Evolutionary conservation across 2,329 filamentous ascomycete genomes (phyloP).

Genomic region (Didymella arachidicola): DNA sequence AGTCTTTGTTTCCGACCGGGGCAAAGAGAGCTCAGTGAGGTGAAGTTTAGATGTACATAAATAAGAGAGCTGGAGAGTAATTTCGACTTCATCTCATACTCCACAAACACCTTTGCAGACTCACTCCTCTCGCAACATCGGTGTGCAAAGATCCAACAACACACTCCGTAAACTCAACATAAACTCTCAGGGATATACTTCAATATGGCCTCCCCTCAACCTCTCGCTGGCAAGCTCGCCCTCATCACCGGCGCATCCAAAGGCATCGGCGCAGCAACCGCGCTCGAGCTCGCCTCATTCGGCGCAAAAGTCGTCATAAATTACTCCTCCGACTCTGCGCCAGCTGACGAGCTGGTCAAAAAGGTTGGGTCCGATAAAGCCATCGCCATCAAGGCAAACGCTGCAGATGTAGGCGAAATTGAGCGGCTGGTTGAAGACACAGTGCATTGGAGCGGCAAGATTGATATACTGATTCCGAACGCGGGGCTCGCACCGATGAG

Average conservation of each 20-base stretch:
- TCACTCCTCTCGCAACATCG: neutral
- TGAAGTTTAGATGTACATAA: neutral
- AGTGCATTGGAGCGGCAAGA: constrained; percentile 53
- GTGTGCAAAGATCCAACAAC: neutral
- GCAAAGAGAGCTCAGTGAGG: neutral
- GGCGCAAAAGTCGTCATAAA: constrained; percentile 59
- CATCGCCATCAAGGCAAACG: constrained; percentile 65
- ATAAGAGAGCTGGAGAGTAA: neutral
- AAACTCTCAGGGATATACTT: neutral
- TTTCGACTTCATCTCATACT: neutral
- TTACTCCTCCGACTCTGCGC: constrained; percentile 65
- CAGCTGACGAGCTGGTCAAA: constrained; percentile 63
- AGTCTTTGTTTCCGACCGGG: neutral
- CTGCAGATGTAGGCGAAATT: constrained; percentile 57
- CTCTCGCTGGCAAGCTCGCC: constrained; percentile 40
- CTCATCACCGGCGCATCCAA: constrained; percentile 43
- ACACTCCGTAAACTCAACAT: neutral
- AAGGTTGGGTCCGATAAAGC: constrained; percentile 58
- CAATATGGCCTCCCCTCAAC: neutral
- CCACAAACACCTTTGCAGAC: neutral
- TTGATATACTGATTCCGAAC: constrained; percentile 67
- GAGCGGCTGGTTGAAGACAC: constrained; percentile 53
- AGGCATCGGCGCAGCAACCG: constrained; percentile 43
- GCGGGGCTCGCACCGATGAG: constrained; percentile 61
- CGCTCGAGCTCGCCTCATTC: constrained; percentile 49